Conservation (phyloP, 176 grass and related monocot genomes). For the Avena sativa region DNA sequence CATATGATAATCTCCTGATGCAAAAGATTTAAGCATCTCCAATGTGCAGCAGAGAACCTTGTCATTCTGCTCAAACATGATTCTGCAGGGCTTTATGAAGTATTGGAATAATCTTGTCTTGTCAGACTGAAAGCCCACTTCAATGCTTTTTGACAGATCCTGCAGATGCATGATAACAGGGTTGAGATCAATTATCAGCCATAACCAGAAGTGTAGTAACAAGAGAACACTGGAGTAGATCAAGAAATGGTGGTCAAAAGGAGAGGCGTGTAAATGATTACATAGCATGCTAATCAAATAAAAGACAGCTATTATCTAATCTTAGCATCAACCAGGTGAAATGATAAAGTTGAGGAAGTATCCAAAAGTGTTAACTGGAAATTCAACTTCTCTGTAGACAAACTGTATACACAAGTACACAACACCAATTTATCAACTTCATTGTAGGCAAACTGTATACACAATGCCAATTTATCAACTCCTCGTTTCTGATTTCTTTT, state of each 20-base stretch:
- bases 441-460: no score
- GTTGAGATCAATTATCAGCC: conserved; percentile 15
- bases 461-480: not conserved
- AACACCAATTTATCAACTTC: no score
- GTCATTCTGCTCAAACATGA: conserved; percentile 65
- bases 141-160: conserved; percentile 68
- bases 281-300: conserved; percentile 2
- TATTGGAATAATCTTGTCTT: conserved; percentile 60
- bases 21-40: conserved; percentile 67
- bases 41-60: conserved; percentile 62
- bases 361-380: not conserved
- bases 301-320: not conserved
- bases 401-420: not conserved
- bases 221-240: conserved; percentile 24
- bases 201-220: conserved; percentile 23
- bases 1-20: conserved; percentile 53
- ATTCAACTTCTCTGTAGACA: not conserved
- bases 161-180: conserved; percentile 51
- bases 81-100: conserved; percentile 68
- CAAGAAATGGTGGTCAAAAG: conserved; percentile 7
- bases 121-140: conserved; percentile 56
- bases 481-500: not conserved
- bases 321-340: not conserved
- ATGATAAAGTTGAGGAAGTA: not conserved
- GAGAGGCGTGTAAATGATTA: conserved; percentile 6